Evolutionary conservation across 352 stramenopile species (phyloP).

Genomic region (Phytophthora pseudosyringae): DNA sequence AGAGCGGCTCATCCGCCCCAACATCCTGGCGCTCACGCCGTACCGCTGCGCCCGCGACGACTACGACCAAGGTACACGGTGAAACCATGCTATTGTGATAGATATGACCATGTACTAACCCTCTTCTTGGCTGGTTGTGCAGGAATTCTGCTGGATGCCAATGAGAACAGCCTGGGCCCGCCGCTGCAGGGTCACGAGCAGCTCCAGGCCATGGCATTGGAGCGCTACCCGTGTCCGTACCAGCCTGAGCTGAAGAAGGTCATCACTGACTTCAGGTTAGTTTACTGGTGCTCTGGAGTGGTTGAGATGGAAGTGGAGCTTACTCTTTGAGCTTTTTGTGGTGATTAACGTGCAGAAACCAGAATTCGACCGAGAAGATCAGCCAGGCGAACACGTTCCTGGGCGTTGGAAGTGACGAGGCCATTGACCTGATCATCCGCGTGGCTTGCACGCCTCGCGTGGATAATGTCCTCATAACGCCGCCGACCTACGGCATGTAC

Average conservation of each 20-base stretch:
- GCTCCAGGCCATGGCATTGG: conserved; percentile 78
- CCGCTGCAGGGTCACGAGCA: conserved; percentile 79
- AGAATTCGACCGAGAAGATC: conserved; percentile 61
- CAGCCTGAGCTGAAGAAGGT: conserved; percentile 93
- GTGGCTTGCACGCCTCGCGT: conserved; percentile 95
- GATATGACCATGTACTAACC: not conserved
- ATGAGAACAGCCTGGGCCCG: conserved; percentile 97
- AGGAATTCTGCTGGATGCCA: conserved; percentile 97
- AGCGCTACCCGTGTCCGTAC: conserved; percentile 97
- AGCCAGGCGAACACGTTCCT: conserved; percentile 95
- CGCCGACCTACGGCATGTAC: conserved; percentile 99
- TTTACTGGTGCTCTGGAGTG: conserved; percentile 22
- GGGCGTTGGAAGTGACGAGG: conserved; percentile 98
- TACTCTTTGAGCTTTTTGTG: conserved; percentile 1
- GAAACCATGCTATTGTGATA: not conserved
- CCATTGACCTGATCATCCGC: conserved; percentile 98
- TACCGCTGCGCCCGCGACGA: conserved; percentile 98
- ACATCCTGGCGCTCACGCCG: conserved; percentile 95
- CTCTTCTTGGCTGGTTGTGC: not conserved
- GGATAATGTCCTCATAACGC: conserved; percentile 96
- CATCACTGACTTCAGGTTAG: conserved; percentile 83
- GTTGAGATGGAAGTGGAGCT: not conserved
- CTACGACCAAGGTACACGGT: conserved; percentile 83
- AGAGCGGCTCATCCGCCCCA: conserved; percentile 93
- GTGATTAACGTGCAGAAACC: conserved; percentile 46